Evolutionary conservation across 2,329 filamentous ascomycete genomes (phyloP).

Genomic region (Neofusicoccum sp.): DNA sequence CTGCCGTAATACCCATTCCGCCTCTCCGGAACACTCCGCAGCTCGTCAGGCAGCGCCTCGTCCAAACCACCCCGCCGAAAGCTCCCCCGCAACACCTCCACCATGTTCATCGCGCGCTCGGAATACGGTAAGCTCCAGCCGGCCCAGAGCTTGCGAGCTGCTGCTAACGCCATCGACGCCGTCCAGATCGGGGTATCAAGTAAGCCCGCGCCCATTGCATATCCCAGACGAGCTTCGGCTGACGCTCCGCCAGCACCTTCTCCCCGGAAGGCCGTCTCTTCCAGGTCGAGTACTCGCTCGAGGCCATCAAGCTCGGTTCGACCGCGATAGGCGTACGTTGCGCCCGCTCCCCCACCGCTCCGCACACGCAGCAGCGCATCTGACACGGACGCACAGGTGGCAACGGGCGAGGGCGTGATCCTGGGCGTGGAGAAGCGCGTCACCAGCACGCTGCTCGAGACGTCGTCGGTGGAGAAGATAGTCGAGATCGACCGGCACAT

Average conservation of each 20-base stretch:
- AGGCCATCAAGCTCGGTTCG: slow-evolving; percentile 98
- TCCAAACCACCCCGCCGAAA: slow-evolving; percentile 23
- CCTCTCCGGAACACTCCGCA: not conserved
- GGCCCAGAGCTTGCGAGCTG: slow-evolving; percentile 24
- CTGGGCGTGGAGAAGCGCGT: slow-evolving; percentile 99
- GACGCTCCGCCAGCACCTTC: slow-evolving; percentile 72
- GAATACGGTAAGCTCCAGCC: slow-evolving; percentile 82
- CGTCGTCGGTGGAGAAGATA: slow-evolving; percentile 98
- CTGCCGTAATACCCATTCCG: not conserved
- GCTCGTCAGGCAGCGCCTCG: not conserved
- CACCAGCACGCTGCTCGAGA: slow-evolving; percentile 94
- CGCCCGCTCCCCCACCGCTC: not conserved
- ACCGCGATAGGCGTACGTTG: slow-evolving; percentile 89
- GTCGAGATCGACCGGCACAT: slow-evolving; percentile 99
- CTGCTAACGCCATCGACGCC: slow-evolving; percentile 26
- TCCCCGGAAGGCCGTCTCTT: slow-evolving; percentile 99
- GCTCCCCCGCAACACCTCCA: slow-evolving; percentile 20
- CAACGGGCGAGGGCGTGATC: slow-evolving; percentile 91
- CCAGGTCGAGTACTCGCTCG: slow-evolving; percentile 99
- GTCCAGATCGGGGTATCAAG: slow-evolving; percentile 94
- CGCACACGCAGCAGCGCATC: not conserved
- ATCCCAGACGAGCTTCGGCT: slow-evolving; percentile 22
- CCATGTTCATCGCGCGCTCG: slow-evolving; percentile 94
- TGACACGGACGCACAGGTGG: slow-evolving; percentile 55
- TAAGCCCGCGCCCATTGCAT: slow-evolving; percentile 48